Evolutionary conservation across 768 basidiomycete species (phyloP), one percentile per base, ranked within the genome.

Genomic region (Psilocybe subaeruginosa): DNA sequence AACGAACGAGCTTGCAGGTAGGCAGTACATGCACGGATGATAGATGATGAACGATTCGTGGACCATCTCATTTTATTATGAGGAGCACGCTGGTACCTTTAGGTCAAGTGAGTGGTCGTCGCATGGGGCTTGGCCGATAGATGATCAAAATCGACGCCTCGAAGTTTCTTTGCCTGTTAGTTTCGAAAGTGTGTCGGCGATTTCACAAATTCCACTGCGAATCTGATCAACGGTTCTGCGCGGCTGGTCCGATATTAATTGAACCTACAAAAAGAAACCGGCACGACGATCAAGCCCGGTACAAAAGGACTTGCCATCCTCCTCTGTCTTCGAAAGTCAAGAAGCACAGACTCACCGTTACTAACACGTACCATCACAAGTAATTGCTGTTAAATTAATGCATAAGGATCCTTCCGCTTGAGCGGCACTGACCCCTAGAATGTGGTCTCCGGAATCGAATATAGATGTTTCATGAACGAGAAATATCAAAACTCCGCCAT

Each of bases 211-310:
- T 35, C 33, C 33, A 35, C 7, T 35, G 60, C 60, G 53, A 62
- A 62, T 65, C 64, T 59, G 60, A 65, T 59, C 49, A 59, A 23
- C 35, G 54, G 52, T 54, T 47, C 56, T 61, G 53, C 37, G 51
- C 37, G 39, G 58, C 41, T 33, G n/a, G 27, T 45, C 37, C 41
- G 19, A 35, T 51, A 11, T 43, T 27, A 19, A 54, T 19, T 60
- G 59, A 60, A 39, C 43, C 8, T 50, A 27, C 29, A 33, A 35
- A 35, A 29, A 51, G 45, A 54, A 54, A 30, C 35, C n/a, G 30
- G 29, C 33, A 39, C 59, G 59, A 61, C 54, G 59, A 67, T 67
- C 66, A 67, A 63, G 48, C 48, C 66, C 66, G 66, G 62, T 63
- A 37, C 14, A 52, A 64, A 64, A 63, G 66, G 66, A 64, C 54